Conservation (phyloP, 306 rosid species). For the Glycyrrhiza uralensis region DNA sequence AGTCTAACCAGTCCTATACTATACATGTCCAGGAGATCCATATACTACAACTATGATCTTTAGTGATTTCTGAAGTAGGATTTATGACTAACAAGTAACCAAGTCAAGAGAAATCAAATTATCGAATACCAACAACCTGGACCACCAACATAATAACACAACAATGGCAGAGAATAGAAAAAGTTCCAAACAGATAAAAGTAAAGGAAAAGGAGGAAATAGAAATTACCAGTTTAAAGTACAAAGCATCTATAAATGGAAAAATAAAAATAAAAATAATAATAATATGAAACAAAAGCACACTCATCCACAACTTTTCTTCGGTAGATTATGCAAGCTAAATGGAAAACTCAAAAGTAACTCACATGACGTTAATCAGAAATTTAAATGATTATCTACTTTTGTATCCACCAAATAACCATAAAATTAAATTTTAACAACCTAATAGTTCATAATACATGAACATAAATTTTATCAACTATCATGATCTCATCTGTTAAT, state of each 20-base stretch:
- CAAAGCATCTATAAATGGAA: neutral
- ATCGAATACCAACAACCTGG: conserved; percentile 7
- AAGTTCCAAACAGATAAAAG: neutral
- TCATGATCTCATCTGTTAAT: neutral
- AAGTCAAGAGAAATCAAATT: conserved; percentile 1
- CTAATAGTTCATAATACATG: neutral
- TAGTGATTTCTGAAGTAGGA: neutral
- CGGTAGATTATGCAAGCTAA: neutral
- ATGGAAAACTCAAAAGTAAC: neutral
- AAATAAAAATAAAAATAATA: too few relatives aligned
- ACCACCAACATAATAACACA: conserved; percentile 7
- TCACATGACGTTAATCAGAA: neutral
- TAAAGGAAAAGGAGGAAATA: neutral
- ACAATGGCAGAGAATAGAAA: neutral
- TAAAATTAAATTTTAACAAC: neutral
- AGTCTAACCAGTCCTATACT: neutral
- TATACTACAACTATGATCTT: neutral
- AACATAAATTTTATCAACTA: neutral
- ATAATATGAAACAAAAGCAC: neutral
- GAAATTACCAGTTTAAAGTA: neutral
- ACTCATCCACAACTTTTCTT: neutral
- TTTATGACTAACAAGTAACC: neutral
- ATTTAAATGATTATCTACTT: neutral
- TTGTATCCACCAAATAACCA: neutral
- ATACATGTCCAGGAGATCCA: neutral